phyloP scores from a whole-genome alignment of 495 filamentous ascomycete species.

The Aspergillus ostianus region DNA sequence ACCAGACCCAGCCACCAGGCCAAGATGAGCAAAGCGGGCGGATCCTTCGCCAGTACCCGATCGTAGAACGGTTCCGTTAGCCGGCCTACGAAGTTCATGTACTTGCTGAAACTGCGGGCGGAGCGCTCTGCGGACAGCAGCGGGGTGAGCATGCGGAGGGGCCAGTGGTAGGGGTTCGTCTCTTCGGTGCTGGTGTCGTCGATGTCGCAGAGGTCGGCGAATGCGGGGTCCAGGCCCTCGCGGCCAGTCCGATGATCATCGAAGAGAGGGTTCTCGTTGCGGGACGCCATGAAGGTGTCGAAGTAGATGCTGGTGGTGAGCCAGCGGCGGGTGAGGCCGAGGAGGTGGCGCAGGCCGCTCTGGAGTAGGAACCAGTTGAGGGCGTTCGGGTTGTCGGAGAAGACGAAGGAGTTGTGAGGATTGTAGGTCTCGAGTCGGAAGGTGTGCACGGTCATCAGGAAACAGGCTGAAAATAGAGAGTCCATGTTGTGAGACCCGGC shows the following conservation, averaged over 20 bases:
- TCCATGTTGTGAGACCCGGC: conserved; percentile 40
- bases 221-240: conserved; percentile 31
- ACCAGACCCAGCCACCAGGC: conserved; percentile 46
- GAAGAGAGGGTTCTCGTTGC: conserved; percentile 23
- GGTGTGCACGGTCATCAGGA: conserved; percentile 39
- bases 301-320: conserved; percentile 41
- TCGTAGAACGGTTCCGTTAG: conserved; percentile 32
- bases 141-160: conserved; percentile 36
- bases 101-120: conserved; percentile 18
- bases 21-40: conserved; percentile 43
- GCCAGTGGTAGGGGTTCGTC: conserved; percentile 40
- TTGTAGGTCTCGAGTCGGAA: conserved; percentile 37
- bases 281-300: conserved; percentile 32
- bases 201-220: conserved; percentile 42
- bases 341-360: conserved; percentile 40
- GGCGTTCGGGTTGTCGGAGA: conserved; percentile 27
- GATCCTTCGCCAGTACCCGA: conserved; percentile 37
- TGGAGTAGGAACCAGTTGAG: conserved; percentile 46
- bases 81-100: conserved; percentile 38
- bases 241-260: conserved; percentile 33
- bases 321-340: conserved; percentile 29
- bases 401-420: conserved; percentile 44
- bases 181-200: conserved; percentile 33
- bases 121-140: conserved; percentile 25
- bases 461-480: conserved; percentile 42